Base-by-base conservation (phyloP, 345 rosid species). In the Nephelium lappaceum region DNA sequence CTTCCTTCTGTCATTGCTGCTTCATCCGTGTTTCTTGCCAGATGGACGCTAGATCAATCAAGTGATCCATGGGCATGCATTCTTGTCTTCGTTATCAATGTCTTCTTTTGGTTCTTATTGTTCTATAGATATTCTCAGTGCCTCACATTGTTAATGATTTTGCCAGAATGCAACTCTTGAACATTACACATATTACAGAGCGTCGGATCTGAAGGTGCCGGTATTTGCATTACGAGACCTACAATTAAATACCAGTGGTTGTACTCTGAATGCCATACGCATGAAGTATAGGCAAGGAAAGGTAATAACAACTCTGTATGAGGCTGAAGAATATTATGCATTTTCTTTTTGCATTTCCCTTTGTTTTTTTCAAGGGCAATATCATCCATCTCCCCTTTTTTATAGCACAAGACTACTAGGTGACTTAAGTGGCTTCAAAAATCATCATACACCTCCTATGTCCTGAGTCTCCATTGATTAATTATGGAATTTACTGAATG, bases 1-100 rank as follows among this genome's bases (percentile, higher is more conserved):
- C 87, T 89, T 63, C 99, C 99, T 75, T 95, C 99, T 38, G 74
- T 88, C 38, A 84, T 90, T 73, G 98, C 99, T 79, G 98, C 99
- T 21, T 92, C 99, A 9, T 92, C 98, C 64, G 93, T 95, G 31
- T 92, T 95, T 81, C 97, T 95, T 12, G 96, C 97, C 68, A 88
- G 87, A 83, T 95, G 99, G 99, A 93, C 98, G 5, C 58, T 93
- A 79, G 92, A 93, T 79, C 95, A 88, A 64, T 90, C 93, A 64
- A 80, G 79, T 72, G 92, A 92, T 74, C 98, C 98, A 67, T 95
- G 99, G 98, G 98, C 93, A 65, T 68, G 89, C 75, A 72, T 70
- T 81, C 78, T 71, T 79, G 71, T 75, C 69, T 38, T 62, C 42
- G 51, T 61, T 43, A 39, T 69, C 68, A 47, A 74, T 51, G 60